These are phyloP conservation scores for Peltaster fructicola DNA, from an alignment of 2,329 filamentous ascomycete species.

Conservation along the genomic window DNA sequence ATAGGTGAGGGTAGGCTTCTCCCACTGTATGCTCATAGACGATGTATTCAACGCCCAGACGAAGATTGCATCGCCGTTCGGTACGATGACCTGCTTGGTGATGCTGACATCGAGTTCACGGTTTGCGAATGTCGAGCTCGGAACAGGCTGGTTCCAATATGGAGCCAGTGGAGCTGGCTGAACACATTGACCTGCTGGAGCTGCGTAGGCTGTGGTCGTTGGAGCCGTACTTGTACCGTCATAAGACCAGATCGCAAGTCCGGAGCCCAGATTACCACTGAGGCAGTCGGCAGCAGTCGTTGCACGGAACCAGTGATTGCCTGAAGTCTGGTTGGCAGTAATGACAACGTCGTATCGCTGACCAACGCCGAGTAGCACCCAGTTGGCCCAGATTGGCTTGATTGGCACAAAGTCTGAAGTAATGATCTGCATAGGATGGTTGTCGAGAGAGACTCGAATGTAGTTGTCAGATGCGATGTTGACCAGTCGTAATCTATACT, in stretches of 20 bases:
- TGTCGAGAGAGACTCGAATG: conserved; percentile 23
- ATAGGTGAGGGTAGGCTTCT: conserved; percentile 23
- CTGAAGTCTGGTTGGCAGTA: conserved; percentile 25
- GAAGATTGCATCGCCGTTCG: conserved; percentile 15
- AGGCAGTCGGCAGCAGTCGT: conserved; percentile 21
- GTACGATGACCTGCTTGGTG: conserved; percentile 10
- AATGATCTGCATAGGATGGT: conserved; percentile 20
- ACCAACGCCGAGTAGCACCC: conserved; percentile 23
- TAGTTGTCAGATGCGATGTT: conserved; percentile 28
- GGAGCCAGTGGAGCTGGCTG: conserved; percentile 12
- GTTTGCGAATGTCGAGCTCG: conserved; percentile 14
- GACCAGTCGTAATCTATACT: conserved; percentile 27
- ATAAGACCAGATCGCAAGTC: conserved; percentile 23
- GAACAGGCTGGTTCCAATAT: conserved; percentile 17
- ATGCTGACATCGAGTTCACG: conserved; percentile 12
- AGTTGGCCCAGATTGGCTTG: conserved; percentile 14
- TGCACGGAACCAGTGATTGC: conserved; percentile 30
- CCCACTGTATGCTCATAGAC: conserved; percentile 21
- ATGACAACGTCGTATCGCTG: conserved; percentile 32
- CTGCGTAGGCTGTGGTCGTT: conserved; percentile 9
- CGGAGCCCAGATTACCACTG: conserved; percentile 16
- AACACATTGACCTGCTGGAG: conserved; percentile 10
- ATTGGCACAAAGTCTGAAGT: conserved; percentile 22
- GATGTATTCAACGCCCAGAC: conserved; percentile 17
- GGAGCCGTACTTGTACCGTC: conserved; percentile 8